phyloP scores from a whole-genome alignment of 1,139 yeast genomes.

The Meyerozyma guilliermondii region DNA sequence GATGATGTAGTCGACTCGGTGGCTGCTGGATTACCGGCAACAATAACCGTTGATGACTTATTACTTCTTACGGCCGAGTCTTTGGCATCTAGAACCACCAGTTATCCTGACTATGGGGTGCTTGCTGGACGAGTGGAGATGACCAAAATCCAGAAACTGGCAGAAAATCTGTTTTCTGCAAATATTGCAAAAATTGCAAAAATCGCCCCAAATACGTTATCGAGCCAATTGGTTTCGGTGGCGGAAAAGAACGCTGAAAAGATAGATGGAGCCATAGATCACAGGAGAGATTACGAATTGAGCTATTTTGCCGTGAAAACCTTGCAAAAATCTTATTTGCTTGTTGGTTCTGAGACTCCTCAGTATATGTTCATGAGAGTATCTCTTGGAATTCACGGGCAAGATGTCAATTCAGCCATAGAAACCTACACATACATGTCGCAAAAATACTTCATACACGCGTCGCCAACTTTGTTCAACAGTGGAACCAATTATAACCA shows the following conservation, averaged over 20 bases:
- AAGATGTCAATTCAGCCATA: conserved; percentile 61
- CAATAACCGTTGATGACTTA: conserved; percentile 26
- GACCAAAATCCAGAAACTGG: not conserved
- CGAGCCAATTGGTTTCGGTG: not conserved
- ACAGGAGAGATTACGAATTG: conserved; percentile 55
- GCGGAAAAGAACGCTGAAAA: conserved; percentile 5
- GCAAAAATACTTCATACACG: conserved; percentile 77
- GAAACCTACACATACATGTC: conserved; percentile 87
- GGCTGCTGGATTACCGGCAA: conserved; percentile 28
- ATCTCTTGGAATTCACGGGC: conserved; percentile 81
- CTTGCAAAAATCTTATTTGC: conserved; percentile 73
- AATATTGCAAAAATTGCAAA: not conserved
- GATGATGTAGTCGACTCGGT: conserved; percentile 20
- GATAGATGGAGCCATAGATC: conserved; percentile 6
- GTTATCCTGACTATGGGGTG: conserved; percentile 42
- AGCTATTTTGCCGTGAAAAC: conserved; percentile 88
- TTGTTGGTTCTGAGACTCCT: conserved; percentile 85
- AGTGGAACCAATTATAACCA: conserved; percentile 88
- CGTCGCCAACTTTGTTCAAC: conserved; percentile 84
- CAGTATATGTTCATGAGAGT: conserved; percentile 90
- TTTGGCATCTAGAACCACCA: conserved; percentile 39
- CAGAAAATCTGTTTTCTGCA: not conserved
- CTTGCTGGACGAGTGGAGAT: conserved; percentile 45
- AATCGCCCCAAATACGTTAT: not conserved
- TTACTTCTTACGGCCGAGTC: conserved; percentile 38